phyloP scores from a whole-genome alignment of 176 grass and related monocot species.

The Oryza meridionalis region DNA sequence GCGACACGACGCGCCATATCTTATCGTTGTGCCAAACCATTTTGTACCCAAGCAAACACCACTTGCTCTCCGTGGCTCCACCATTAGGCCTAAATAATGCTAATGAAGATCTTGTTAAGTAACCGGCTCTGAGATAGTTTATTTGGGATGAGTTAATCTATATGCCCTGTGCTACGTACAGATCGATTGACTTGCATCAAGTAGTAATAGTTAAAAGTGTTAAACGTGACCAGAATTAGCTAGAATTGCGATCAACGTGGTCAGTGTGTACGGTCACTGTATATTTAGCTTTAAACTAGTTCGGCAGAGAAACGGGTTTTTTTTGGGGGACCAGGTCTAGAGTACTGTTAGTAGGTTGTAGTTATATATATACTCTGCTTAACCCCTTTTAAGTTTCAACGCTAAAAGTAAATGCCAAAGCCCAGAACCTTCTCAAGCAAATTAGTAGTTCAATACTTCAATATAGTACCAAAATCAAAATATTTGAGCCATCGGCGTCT shows the following conservation, averaged over 20 bases:
- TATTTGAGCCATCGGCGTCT: too few species aligned
- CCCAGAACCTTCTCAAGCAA: neutral
- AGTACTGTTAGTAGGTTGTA: too few species aligned
- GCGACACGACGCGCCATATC: neutral
- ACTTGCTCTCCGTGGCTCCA: neutral
- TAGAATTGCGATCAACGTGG: neutral
- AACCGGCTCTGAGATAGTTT: neutral
- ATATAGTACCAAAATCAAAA: too few species aligned
- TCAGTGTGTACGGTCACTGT: neutral
- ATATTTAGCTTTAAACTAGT: neutral
- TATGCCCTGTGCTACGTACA: neutral
- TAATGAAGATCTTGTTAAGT: neutral
- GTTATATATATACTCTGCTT: neutral
- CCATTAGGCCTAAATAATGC: neutral
- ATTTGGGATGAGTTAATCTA: neutral
- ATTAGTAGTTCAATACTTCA: neutral
- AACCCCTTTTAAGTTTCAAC: neutral
- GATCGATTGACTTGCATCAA: neutral
- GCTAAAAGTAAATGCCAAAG: neutral
- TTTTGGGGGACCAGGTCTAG: neutral
- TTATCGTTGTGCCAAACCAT: neutral
- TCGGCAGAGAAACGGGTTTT: neutral
- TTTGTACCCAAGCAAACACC: constrained; percentile 3
- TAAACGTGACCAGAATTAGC: neutral
- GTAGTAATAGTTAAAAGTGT: neutral